phyloP scores from a whole-genome alignment of 2,329 filamentous ascomycete genomes.

The Fusarium sp. region DNA sequence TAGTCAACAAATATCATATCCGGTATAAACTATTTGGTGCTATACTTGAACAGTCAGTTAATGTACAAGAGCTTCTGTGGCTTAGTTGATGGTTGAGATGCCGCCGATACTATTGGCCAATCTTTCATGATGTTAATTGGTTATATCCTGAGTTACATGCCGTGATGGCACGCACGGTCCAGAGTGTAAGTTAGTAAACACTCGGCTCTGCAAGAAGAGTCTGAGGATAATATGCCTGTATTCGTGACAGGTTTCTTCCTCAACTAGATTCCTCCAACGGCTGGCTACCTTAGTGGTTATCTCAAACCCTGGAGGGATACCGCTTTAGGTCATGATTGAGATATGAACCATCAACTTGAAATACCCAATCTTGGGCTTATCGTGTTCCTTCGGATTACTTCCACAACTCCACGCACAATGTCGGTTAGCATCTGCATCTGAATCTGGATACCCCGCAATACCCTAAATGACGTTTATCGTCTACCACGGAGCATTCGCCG shows the following conservation, averaged over 20 bases:
- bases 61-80: neutral
- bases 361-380: neutral
- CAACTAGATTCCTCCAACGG: neutral
- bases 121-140: neutral
- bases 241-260: neutral
- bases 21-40: neutral
- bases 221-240: neutral
- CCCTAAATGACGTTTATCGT: conserved; percentile 25
- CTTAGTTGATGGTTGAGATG: neutral
- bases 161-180: neutral
- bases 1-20: neutral
- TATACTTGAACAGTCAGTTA: neutral
- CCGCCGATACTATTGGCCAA: neutral
- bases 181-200: neutral
- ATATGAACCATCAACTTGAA: neutral
- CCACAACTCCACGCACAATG: neutral
- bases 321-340: neutral
- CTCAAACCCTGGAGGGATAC: neutral
- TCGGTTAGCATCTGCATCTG: conserved; percentile 9
- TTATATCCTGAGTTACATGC: neutral
- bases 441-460: conserved; percentile 28
- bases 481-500: conserved; percentile 19
- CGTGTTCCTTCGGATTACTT: neutral
- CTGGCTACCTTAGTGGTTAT: neutral
- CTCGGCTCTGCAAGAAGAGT: neutral